Evolutionary conservation across 1,284 basidiomycete species (phyloP).

Genomic region (Trichosporon asahii): DNA sequence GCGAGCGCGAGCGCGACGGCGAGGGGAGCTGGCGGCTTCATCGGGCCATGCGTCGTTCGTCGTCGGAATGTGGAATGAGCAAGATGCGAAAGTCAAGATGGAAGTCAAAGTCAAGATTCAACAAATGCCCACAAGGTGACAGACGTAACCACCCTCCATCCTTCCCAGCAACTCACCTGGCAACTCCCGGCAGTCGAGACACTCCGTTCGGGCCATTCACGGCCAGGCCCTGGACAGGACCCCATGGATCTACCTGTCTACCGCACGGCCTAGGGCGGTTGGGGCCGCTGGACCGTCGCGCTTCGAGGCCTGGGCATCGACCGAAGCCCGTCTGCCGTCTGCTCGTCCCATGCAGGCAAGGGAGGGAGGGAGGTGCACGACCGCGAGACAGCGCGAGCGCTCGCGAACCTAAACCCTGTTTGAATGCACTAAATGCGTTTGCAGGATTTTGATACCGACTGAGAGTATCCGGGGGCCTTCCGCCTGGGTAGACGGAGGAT

Average conservation of each 20-base stretch:
- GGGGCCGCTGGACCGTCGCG: background rate
- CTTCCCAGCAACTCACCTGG: background rate
- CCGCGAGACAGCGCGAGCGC: background rate
- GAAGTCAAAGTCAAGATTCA: background rate
- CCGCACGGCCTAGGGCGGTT: background rate
- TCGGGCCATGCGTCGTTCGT: background rate
- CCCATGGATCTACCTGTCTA: background rate
- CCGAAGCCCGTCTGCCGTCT: background rate
- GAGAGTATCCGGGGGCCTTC: background rate
- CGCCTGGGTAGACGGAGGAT: background rate
- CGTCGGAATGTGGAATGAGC: background rate
- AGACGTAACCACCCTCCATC: background rate
- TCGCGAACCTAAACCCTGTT: slow-evolving; percentile 10
- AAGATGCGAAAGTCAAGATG: background rate
- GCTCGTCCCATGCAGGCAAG: background rate
- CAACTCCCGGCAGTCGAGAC: background rate
- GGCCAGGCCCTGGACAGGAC: background rate
- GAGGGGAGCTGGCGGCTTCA: background rate
- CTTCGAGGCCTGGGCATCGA: no score
- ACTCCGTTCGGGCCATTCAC: background rate
- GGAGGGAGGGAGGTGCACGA: background rate
- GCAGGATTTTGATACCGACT: slow-evolving; percentile 3
- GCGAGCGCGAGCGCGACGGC: background rate
- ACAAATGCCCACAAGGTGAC: background rate
- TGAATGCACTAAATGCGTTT: background rate